Evolutionary conservation across 2,329 filamentous ascomycete species (phyloP), one percentile per base, ranked within the genome.

Genomic region (Talaromyces albobiverticillius): DNA sequence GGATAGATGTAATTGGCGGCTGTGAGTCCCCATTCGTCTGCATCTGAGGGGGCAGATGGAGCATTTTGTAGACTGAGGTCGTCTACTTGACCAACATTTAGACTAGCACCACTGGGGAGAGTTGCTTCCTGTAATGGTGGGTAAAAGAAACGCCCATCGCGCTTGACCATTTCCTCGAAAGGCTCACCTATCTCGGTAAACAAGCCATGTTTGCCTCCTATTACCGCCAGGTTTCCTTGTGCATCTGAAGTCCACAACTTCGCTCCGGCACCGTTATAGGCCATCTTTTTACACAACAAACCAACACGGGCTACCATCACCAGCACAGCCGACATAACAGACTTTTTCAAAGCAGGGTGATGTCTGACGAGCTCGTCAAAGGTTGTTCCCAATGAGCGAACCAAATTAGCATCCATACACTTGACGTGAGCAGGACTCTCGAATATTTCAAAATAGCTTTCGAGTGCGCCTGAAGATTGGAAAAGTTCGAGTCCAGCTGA

Each of bases 281-380:
- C 86, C 67, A 90, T 88, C 40, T 80, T 78, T 48, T 83, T 82
- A 60, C 88, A 90, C 22, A 96, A 76, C 59, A 88, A 80, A 38
- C 85, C 83, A 32, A 99, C 87, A 51, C 90, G 84, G 31, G 86
- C 86, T 57, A 96, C 84, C 90, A 97, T 95, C 59, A 91, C 86
- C 56, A 95, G 82, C 14, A 96, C 85, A n/a, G 90, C 87, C 59
- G 88, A 87, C 58, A 93, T 84, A 56, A 99, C 94, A 3, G 86
- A 82, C 9, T 82, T 81, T 61, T 92, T 89, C 42, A 99, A 76
- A 20, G 84, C 81, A 0, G 95, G 94, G 64, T 99, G 94, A 67
- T 99, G 94, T 38, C 94, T 86, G 50, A 93, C 88, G 56, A 99
- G 81, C 71, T 99, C 94, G 69, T 99, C 94, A 65, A 99, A 96